Conservation (phyloP, 1,284 basidiomycete genomes). For the Blastosporella zonata region DNA sequence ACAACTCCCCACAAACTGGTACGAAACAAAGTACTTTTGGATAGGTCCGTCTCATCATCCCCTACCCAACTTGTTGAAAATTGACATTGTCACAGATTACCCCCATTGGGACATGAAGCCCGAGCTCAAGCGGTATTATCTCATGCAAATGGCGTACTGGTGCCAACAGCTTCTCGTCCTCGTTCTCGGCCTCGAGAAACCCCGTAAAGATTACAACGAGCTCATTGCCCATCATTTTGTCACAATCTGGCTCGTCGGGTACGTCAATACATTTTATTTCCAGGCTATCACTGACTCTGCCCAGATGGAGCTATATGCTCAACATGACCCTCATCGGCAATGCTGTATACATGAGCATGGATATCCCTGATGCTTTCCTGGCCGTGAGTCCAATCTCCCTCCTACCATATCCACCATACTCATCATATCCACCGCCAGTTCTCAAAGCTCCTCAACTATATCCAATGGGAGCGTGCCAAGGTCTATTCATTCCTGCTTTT, state of each 20-base stretch:
- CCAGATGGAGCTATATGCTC: slow-evolving; percentile 83
- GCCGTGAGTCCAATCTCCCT: slow-evolving; percentile 53
- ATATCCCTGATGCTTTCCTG: slow-evolving; percentile 88
- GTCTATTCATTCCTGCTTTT: slow-evolving; percentile 68
- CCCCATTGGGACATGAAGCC: slow-evolving; percentile 88
- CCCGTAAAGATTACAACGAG: slow-evolving; percentile 88
- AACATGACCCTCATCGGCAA: slow-evolving; percentile 90
- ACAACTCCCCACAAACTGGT: slow-evolving; percentile 89
- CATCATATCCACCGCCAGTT: slow-evolving; percentile 48
- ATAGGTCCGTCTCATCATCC: slow-evolving; percentile 44
- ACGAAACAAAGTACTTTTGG: slow-evolving; percentile 81
- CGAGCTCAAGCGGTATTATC: slow-evolving; percentile 88
- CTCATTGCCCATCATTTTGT: slow-evolving; percentile 89
- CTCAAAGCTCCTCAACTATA: slow-evolving; percentile 86
- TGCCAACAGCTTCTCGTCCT: slow-evolving; percentile 91
- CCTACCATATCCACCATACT: slow-evolving; percentile 1
- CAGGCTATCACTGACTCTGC: slow-evolving; percentile 6
- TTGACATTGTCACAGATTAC: slow-evolving; percentile 51
- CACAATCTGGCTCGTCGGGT: slow-evolving; percentile 94
- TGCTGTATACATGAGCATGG: slow-evolving; percentile 95
- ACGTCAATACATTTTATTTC: slow-evolving; percentile 23
- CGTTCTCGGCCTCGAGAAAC: slow-evolving; percentile 85
- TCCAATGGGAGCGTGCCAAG: slow-evolving; percentile 67
- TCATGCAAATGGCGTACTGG: slow-evolving; percentile 91
- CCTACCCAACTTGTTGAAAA: slow-evolving; percentile 1